Evolutionary conservation across 2,329 filamentous ascomycete genomes (phyloP).

Genomic region (Parasarocladium wereldwijsianum): DNA sequence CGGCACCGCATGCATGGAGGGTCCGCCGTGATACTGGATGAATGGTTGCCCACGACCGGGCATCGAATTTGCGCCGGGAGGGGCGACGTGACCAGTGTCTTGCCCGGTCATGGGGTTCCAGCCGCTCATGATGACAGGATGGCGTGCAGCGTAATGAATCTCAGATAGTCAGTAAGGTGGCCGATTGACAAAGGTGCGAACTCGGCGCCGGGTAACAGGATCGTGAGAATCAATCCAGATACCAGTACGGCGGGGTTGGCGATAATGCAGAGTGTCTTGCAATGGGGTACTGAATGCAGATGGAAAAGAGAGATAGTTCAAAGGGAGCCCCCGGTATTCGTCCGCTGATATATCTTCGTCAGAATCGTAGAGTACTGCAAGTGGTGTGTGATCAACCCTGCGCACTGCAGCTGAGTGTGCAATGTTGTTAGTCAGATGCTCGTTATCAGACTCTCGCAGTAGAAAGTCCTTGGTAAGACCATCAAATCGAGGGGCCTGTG

Average conservation of each 20-base stretch:
- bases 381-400: too few relatives aligned
- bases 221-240: slow-evolving; percentile 3
- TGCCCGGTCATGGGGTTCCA: slow-evolving; percentile 25
- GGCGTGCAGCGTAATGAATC: neutral
- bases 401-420: too few relatives aligned
- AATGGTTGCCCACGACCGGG: slow-evolving; percentile 22
- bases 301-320: too few relatives aligned
- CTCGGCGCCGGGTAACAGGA: slow-evolving; percentile 1
- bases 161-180: neutral
- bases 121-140: slow-evolving; percentile 21
- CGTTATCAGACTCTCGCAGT: too few relatives aligned
- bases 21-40: slow-evolving; percentile 21
- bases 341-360: too few relatives aligned
- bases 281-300: too few relatives aligned
- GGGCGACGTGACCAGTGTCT: slow-evolving; percentile 18
- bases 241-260: neutral
- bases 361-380: too few relatives aligned
- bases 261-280: too few relatives aligned
- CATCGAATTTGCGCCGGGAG: slow-evolving; percentile 17
- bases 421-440: too few relatives aligned
- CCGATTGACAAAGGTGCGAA: neutral
- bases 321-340: too few relatives aligned
- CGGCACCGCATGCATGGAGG: slow-evolving; percentile 15
- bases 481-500: too few relatives aligned
- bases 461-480: too few relatives aligned